Base-by-base conservation (phyloP, 257 asterid genomes). In the Solanum chiquidenum region DNA sequence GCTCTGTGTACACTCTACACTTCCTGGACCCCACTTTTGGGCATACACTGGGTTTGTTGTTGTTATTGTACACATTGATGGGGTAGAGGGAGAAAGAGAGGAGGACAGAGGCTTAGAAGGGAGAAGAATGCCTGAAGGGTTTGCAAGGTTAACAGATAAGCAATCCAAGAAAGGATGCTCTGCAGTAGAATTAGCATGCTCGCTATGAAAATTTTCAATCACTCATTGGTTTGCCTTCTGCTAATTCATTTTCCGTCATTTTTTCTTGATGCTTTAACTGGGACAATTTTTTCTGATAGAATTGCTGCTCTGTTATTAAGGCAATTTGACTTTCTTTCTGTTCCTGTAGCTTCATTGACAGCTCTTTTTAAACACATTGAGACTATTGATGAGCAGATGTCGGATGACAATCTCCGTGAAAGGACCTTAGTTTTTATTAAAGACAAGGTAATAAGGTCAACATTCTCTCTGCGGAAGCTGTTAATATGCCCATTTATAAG, bases 351-450 rank as follows among this genome's bases (percentile, higher is more conserved):
- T 88, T 95, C 99, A 74, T 87, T 96, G 93, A 94, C 96, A 86
- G 96, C 99, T 90, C 93, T 96, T 29, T 96, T 96, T 93, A 96
- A 94, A 91, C 99, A 96, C 93, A 89, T 96, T 80, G 99, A 96
- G 95, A 92, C 96, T 89, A 93, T 94, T 71, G 99, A 95, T 74
- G 98, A 94, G 92, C 98, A 93, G 90, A 92, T 95, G 86, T 91
- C 94, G 55, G 99, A 96, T 95, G 99, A 96, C 88, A 96, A 93
- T 93, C 93, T 95, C 72, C 98, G 98, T 52, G 99, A 94, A 91
- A 94, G 98, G 89, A 96, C 98, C 89, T 90, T 96, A 80, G 88
- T 90, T 89, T 95, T 96, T 87, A 95, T 96, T 80, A 94, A 90
- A 89, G 99, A 96, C 89, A 96, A 95, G 96, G 99, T 96, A 84